phyloP scores from a whole-genome alignment of 208 protist species.

The Wallacemonas sp. region DNA sequence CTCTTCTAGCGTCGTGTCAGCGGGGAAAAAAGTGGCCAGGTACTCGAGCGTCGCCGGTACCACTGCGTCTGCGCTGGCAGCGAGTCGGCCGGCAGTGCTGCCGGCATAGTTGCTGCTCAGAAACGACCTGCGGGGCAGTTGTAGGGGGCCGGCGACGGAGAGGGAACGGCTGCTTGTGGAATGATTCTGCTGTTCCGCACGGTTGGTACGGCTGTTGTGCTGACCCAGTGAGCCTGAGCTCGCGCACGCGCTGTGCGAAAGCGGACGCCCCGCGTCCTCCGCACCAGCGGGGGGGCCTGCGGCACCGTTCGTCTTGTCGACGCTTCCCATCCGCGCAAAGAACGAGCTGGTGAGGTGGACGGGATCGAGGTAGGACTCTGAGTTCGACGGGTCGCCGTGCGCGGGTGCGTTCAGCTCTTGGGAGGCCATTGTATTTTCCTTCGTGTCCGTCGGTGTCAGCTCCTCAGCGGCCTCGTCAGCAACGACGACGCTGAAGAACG shows the following conservation, averaged over 20 bases:
- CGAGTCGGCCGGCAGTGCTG: background rate
- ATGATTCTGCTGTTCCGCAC: background rate
- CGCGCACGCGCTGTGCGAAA: background rate
- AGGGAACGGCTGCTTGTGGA: constrained; percentile 1
- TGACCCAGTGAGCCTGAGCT: background rate
- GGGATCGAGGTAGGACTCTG: background rate
- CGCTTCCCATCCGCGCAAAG: background rate
- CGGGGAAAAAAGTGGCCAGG: background rate
- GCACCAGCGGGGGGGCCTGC: too few relatives aligned
- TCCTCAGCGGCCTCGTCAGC: background rate
- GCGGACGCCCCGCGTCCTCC: background rate
- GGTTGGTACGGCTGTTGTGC: background rate
- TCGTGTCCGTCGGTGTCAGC: background rate
- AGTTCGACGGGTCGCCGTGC: background rate
- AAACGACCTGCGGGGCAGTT: background rate
- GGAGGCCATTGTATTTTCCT: background rate
- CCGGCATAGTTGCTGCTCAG: background rate
- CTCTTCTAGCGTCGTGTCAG: background rate
- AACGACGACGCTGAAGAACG: constrained; percentile 6
- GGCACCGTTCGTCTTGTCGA: background rate
- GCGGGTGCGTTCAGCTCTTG: background rate
- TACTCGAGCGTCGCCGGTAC: background rate
- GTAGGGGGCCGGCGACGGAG: background rate
- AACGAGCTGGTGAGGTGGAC: background rate
- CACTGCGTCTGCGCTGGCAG: background rate